Evolutionary conservation across 768 basidiomycete genomes (phyloP).

Genomic region (Mycena olivaceomarginata): DNA sequence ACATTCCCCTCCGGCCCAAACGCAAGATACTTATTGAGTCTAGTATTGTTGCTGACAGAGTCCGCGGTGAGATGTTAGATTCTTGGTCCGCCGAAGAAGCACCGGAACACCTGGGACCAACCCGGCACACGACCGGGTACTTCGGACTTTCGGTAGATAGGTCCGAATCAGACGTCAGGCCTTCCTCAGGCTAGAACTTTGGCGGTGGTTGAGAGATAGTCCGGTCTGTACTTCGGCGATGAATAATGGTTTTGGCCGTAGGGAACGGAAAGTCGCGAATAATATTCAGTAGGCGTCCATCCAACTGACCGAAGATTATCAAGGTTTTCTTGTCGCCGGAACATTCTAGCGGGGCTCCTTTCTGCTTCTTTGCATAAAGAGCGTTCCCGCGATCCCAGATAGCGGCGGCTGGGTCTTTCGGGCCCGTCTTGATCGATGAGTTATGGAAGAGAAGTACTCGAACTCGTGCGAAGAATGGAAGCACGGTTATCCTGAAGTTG

Average conservation of each 20-base stretch:
- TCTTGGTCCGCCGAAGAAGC: not conserved
- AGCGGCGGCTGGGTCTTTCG: not conserved
- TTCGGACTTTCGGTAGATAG: too few relatives aligned
- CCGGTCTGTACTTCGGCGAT: not conserved
- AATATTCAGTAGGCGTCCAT: not conserved
- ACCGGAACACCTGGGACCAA: not conserved
- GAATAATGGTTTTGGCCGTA: not conserved
- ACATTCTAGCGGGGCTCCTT: too few relatives aligned
- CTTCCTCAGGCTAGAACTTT: too few relatives aligned
- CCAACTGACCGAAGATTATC: not conserved
- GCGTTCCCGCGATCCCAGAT: not conserved
- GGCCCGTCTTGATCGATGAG: conserved; percentile 17
- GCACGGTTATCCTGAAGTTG: too few relatives aligned
- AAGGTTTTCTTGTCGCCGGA: not conserved
- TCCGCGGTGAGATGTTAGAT: not conserved
- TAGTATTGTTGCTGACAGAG: too few relatives aligned
- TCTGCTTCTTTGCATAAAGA: not conserved
- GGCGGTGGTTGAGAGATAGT: not conserved
- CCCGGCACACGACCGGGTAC: not conserved
- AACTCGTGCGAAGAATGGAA: too few relatives aligned
- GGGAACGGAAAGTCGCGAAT: not conserved
- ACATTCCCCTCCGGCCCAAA: not conserved
- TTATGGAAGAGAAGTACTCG: conserved; percentile 19
- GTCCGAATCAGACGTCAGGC: too few relatives aligned
- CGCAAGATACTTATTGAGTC: not conserved